These are phyloP conservation scores for Rhytidiadelphus loreus DNA, from an alignment of 225 moss, liverwort and hornwort genomes.

Conservation along the genomic window DNA sequence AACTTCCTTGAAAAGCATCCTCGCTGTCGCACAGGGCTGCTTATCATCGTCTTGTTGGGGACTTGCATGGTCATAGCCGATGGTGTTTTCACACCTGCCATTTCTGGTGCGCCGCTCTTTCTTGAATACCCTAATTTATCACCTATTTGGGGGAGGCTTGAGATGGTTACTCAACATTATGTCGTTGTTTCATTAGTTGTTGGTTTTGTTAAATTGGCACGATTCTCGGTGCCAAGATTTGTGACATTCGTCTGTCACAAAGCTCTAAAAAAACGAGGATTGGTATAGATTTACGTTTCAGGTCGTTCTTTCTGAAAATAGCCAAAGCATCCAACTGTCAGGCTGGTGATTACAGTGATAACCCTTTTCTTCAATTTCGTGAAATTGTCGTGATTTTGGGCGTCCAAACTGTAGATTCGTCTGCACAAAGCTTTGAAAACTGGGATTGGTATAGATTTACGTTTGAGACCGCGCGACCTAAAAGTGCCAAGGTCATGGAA, in stretches of 20 bases:
- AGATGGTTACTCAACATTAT: background rate
- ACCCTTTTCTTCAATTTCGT: background rate
- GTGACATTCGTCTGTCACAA: background rate
- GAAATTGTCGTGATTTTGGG: background rate
- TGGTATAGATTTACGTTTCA: background rate
- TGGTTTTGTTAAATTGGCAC: background rate
- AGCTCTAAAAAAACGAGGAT: background rate
- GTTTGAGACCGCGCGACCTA: background rate
- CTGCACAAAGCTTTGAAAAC: background rate
- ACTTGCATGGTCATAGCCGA: conserved; percentile 91
- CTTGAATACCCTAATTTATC: background rate
- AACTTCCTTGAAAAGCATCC: conserved; percentile 51
- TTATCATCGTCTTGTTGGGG: conserved; percentile 63
- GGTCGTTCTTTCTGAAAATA: background rate
- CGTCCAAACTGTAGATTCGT: background rate
- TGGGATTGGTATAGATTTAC: background rate
- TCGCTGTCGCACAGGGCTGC: conserved; percentile 36
- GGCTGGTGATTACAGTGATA: background rate
- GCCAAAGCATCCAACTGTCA: background rate
- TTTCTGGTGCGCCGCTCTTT: conserved; percentile 42
- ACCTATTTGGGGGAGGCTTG: too few relatives aligned
- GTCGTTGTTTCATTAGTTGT: background rate
- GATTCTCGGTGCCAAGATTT: background rate
- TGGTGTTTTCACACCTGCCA: conserved; percentile 81
- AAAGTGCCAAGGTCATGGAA: background rate